Base-by-base conservation (phyloP, 345 rosid species). In the Populus tremula region DNA sequence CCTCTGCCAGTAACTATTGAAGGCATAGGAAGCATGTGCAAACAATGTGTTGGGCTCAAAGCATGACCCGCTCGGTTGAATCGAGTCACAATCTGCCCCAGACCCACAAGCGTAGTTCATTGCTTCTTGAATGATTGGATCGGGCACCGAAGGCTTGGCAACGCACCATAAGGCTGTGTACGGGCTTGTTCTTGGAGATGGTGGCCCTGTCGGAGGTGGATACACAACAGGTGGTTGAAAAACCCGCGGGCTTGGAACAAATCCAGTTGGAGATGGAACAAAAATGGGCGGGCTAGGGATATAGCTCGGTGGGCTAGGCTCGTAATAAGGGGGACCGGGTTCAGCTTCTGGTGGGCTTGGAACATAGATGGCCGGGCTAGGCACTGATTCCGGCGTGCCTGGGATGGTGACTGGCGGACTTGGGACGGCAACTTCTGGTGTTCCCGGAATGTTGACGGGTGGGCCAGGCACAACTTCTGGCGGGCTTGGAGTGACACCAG, bases 41-140 rank as follows among this genome's bases (percentile, higher is more conserved):
- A 85, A 90, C 54, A 92, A 50, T 5, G 93, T 88, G 69, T 96
- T 72, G 71, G 99, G 99, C 80, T 85, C 77, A 78, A 90, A 96
- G 77, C 99, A 92, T 7, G 89, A 53, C 25, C 98, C 96, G 35
- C 73, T 83, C 0, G 98, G 87, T 79, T 82, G 91, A 74, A 96
- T 88, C 0, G 93, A 88, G 25, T 85, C 81, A 29, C 99, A 96
- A 68, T 96, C 96, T 0, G 99, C 98, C 10, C 96, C 98, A 0
- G 97, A 89, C 35, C 85, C 97, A 76, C 98, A 96, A 2, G 99
- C 97, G 63, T 90, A 96, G 84, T 89, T 96, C 98, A 96, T 91
- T 1, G 99, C 98, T 83, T 96, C 99, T 84, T 83, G 88, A 53
- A 95, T 88, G 21, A 95, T 95, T 29, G 99, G 99, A 53, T 92